phyloP scores from a whole-genome alignment of 1,284 basidiomycete species.

The Vanrija pseudolonga region DNA sequence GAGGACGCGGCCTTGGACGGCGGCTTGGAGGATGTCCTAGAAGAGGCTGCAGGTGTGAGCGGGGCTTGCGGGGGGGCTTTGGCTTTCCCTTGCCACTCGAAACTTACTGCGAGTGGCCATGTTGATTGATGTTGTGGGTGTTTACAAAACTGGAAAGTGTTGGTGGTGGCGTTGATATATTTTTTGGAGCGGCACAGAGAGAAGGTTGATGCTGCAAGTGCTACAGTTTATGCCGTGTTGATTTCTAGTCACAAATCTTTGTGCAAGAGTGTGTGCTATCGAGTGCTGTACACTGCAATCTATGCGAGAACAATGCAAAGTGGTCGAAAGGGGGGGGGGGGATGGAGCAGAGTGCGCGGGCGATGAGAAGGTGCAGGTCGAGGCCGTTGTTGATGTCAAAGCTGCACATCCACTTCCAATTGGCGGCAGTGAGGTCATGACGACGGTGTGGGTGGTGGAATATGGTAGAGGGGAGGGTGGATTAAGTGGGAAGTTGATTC shows the following conservation, averaged over 20 bases:
- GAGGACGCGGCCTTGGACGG: conserved; percentile 4
- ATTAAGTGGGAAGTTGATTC: no score
- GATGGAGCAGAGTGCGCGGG: not conserved
- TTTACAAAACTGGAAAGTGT: conserved; percentile 22
- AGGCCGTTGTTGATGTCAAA: no score
- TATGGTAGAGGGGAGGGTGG: no score
- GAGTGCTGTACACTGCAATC: not conserved
- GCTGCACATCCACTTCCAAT: no score
- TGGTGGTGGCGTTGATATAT: not conserved
- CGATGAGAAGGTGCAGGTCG: not conserved
- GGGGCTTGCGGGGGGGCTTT: not conserved
- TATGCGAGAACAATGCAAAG: not conserved
- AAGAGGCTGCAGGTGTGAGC: not conserved
- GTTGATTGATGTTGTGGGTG: conserved; percentile 7
- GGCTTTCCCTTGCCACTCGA: not conserved
- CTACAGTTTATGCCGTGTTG: not conserved
- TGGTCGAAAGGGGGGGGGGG: no score
- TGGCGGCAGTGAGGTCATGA: no score
- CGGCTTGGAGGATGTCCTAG: conserved; percentile 1
- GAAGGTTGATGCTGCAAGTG: no score
- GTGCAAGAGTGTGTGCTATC: not conserved
- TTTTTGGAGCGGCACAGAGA: not conserved
- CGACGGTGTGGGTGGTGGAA: no score
- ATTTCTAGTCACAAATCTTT: not conserved
- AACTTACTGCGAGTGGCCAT: conserved; percentile 5